A percentile compares a stretch with the other conserved stretches of the same genome.
Conservation (phyloP, 169 alveolate species). For the Plasmodium billcollinsi region DNA sequence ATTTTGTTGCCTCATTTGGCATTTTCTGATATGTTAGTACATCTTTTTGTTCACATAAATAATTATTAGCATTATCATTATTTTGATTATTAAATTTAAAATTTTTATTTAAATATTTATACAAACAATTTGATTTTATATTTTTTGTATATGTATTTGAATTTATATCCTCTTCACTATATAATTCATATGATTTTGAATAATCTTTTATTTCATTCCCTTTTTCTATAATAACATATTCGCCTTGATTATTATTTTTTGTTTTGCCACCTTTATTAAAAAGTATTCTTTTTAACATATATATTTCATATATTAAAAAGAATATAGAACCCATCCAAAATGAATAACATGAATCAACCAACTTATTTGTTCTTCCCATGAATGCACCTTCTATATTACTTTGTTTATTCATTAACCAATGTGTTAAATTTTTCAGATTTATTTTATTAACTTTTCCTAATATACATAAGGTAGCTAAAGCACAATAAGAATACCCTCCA, state of each 20-base stretch:
- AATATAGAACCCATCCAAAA: conserved; percentile 97
- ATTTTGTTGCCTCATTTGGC: too few relatives aligned
- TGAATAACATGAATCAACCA: conserved; percentile 97
- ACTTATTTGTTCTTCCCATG: conserved; percentile 97
- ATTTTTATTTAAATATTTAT: neutral
- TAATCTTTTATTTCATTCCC: neutral
- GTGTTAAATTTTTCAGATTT: conserved; percentile 88
- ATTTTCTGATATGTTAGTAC: too few relatives aligned
- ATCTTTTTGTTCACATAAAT: too few relatives aligned
- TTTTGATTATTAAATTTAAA: neutral
- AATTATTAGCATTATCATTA: neutral
- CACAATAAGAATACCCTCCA: conserved; percentile 98
- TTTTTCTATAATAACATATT: neutral
- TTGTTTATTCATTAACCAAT: conserved; percentile 93
- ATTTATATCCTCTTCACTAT: conserved; percentile 78
- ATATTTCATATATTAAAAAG: conserved; percentile 84
- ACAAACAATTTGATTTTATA: neutral
- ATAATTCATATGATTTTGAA: neutral
- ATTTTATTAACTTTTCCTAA: conserved; percentile 88
- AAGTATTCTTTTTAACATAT: conserved; percentile 58
- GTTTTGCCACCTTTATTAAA: neutral
- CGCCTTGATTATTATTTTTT: conserved; percentile 71
- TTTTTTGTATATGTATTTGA: conserved; percentile 34
- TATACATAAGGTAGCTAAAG: conserved; percentile 93
- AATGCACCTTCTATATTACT: conserved; percentile 95